Evolutionary conservation across 2,329 filamentous ascomycete genomes (phyloP).

Genomic region (Chrysosporium queenslandicum): DNA sequence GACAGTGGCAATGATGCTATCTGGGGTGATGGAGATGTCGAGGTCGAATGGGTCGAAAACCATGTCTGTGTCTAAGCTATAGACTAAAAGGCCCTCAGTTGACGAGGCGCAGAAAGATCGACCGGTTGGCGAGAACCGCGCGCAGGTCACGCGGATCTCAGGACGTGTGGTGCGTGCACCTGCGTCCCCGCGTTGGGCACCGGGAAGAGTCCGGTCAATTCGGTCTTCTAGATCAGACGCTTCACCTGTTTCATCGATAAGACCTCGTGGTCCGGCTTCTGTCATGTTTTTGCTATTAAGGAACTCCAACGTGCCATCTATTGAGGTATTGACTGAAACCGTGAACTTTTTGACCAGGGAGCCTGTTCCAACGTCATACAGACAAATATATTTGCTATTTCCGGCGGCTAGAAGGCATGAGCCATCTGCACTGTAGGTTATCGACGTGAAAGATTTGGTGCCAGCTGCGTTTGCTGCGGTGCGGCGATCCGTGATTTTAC

Average conservation of each 20-base stretch:
- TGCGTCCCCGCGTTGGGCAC: conserved; percentile 77
- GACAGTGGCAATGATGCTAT: conserved; percentile 69
- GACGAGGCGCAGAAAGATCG: conserved; percentile 88
- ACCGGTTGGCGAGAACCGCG: conserved; percentile 82
- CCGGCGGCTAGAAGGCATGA: conserved; percentile 81
- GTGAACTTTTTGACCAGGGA: conserved; percentile 91
- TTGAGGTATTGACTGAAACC: conserved; percentile 86
- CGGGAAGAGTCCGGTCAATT: conserved; percentile 67
- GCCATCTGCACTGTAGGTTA: conserved; percentile 86
- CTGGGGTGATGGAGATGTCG: conserved; percentile 84
- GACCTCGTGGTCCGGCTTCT: conserved; percentile 71
- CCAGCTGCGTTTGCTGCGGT: conserved; percentile 84
- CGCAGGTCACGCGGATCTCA: conserved; percentile 72
- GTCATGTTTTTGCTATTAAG: conserved; percentile 86
- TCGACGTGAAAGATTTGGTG: conserved; percentile 80
- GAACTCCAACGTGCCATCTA: conserved; percentile 94
- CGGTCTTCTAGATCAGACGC: conserved; percentile 81
- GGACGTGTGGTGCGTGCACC: conserved; percentile 65
- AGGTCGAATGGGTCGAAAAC: conserved; percentile 95
- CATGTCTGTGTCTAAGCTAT: conserved; percentile 73
- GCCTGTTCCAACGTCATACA: conserved; percentile 90
- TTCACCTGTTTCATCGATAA: conserved; percentile 83
- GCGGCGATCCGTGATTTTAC: conserved; percentile 74
- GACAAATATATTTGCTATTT: conserved; percentile 96
- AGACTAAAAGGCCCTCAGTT: conserved; percentile 87